Evolutionary conservation across 2,329 filamentous ascomycete genomes (phyloP), one percentile per base, ranked within the genome.

Genomic region (Xylariaceae sp.): DNA sequence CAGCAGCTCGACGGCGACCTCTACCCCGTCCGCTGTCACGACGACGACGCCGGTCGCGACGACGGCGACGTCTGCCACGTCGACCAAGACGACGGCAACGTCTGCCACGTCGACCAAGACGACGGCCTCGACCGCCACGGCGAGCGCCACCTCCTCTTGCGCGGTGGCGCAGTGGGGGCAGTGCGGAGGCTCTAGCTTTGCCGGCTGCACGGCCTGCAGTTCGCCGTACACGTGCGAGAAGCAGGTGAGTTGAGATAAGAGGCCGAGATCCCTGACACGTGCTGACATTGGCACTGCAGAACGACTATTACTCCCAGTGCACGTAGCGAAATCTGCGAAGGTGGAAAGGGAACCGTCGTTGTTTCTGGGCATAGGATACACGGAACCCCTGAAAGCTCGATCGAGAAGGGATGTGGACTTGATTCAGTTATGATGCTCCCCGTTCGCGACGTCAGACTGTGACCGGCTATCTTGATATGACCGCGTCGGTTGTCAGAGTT

Each of bases 201-300:
- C 32, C 15, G 46, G 46, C 5, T 49, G 46, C 39, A 45, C 40
- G 3, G 26, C 41, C 5, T 49, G 41, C 27, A 44, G 40, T 4
- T 43, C 33, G 12, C 37, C 36, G 3, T 42, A 27, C 11, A 43
- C 40, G 24, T 48, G 45, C 33, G 39, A 37, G 22, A 36, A 40
- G 25, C 45, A 50, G 40, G 44, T 44, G 44, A 3, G 41, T 40
- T n/a, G n/a, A n/a, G n/a, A n/a, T n/a, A n/a, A n/a, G n/a, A n/a
- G n/a, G n/a, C n/a, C n/a, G n/a, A n/a, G n/a, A n/a, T n/a, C n/a
- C n/a, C n/a, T n/a, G n/a, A n/a, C n/a, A n/a, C n/a, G n/a, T n/a
- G n/a, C n/a, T n/a, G n/a, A n/a, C n/a, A n/a, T n/a, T n/a, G n/a
- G n/a, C n/a, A n/a, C n/a, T n/a, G n/a, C 9, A 40, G 37, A 43